Percentiles rank a stretch among this genome's conserved stretches.
These are phyloP conservation scores for Lentinus brumalis DNA, from an alignment of 768 basidiomycete species.

Conservation along the genomic window DNA sequence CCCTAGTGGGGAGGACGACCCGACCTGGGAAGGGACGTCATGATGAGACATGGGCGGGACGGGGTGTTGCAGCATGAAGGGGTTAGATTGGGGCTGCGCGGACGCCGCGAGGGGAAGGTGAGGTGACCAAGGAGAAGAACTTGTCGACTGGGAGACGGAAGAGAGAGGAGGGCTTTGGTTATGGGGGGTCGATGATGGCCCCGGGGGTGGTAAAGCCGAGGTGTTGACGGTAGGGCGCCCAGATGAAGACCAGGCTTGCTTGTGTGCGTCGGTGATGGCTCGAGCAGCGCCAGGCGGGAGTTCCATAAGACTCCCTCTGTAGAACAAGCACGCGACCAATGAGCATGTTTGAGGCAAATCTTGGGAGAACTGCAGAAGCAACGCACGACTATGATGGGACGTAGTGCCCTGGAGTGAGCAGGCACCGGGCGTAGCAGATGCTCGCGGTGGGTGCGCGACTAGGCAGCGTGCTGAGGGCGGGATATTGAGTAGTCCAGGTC, in stretches of 20 bases:
- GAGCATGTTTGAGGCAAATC: slow-evolving; percentile 5
- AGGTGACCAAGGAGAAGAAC: slow-evolving; percentile 36
- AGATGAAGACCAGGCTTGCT: slow-evolving; percentile 34
- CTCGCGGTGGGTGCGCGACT: slow-evolving; percentile 3
- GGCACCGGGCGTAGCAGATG: slow-evolving; percentile 14
- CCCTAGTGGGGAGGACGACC: slow-evolving; percentile 28
- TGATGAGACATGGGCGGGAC: slow-evolving; percentile 21
- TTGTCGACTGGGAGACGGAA: slow-evolving; percentile 38
- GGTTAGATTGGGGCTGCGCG: slow-evolving; percentile 18
- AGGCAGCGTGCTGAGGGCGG: neutral
- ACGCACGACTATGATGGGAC: slow-evolving; percentile 15
- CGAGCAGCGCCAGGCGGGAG: slow-evolving; percentile 35
- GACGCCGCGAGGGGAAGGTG: slow-evolving; percentile 28
- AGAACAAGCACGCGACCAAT: neutral
- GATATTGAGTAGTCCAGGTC: neutral
- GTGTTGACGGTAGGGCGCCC: slow-evolving; percentile 42
- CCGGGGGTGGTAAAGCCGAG: slow-evolving; percentile 28
- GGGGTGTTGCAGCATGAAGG: slow-evolving; percentile 27
- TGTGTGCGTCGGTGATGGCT: slow-evolving; percentile 30
- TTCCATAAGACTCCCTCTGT: slow-evolving; percentile 34
- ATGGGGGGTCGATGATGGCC: slow-evolving; percentile 33
- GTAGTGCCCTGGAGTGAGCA: slow-evolving; percentile 7
- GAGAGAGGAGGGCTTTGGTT: slow-evolving; percentile 34
- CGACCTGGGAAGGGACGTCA: slow-evolving; percentile 24
- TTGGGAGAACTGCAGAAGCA: slow-evolving; percentile 6